Evolutionary conservation across 371 early-diverging fungal genomes (phyloP).

Genomic region (Blastocladiella emersonii): DNA sequence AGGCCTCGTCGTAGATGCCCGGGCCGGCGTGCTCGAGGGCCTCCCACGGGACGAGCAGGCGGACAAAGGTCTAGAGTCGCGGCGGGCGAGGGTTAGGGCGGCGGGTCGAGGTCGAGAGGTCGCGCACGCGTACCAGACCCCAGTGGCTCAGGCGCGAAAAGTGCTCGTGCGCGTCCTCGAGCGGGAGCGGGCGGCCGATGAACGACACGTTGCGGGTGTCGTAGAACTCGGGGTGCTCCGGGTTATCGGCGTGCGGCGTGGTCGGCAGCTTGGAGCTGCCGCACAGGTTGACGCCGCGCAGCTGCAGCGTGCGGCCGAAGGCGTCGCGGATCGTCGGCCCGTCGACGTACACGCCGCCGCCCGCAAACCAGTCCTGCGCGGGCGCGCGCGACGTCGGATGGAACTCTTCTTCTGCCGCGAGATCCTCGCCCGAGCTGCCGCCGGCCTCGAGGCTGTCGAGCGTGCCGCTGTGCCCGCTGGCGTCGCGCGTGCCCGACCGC

Average conservation of each 20-base stretch:
- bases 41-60: slow-evolving; percentile 78
- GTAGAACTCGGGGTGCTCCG: slow-evolving; percentile 34
- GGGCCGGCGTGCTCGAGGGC: slow-evolving; percentile 61
- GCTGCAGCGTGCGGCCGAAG: slow-evolving; percentile 33
- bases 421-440: not conserved
- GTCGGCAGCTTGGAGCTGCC: slow-evolving; percentile 46
- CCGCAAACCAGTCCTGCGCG: not conserved
- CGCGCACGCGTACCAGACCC: slow-evolving; percentile 38
- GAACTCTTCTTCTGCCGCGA: not conserved
- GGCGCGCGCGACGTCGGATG: not conserved
- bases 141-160: slow-evolving; percentile 49
- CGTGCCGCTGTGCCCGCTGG: not conserved
- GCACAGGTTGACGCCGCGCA: slow-evolving; percentile 51
- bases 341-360: not conserved
- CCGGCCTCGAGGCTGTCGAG: not conserved
- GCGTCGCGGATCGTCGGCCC: slow-evolving; percentile 17
- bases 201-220: slow-evolving; percentile 41
- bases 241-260: slow-evolving; percentile 30
- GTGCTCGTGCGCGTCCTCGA: slow-evolving; percentile 69
- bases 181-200: slow-evolving; percentile 63
- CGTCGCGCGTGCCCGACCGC: not conserved
- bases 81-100: not conserved
- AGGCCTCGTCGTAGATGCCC: slow-evolving; percentile 71
- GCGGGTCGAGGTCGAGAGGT: no score
- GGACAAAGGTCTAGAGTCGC: slow-evolving; percentile 44